Percentiles rank a stretch among this genome's conserved stretches.
These are phyloP conservation scores for Agaricus subrufescens DNA, from an alignment of 768 basidiomycete species.

Conservation along the genomic window DNA sequence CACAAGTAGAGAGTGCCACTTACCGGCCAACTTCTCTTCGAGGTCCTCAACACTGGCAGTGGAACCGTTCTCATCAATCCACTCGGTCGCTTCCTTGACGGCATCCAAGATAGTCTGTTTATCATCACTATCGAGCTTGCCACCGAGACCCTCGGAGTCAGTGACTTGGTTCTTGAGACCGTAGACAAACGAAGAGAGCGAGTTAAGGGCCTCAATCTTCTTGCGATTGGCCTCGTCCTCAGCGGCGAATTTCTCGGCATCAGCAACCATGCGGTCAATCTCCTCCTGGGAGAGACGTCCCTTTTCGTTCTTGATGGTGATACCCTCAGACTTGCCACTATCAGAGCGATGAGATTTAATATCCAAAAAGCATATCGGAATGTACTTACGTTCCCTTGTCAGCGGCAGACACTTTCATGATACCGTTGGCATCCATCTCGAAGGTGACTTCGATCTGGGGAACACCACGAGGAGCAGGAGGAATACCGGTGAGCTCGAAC, in stretches of 20 bases:
- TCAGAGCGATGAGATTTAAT: background rate
- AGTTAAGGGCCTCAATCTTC: conserved; percentile 83
- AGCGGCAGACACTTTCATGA: conserved; percentile 88
- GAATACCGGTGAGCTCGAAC: conserved; percentile 90
- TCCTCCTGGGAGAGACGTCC: conserved; percentile 86
- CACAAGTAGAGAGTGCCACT: conserved; percentile 14
- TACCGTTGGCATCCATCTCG: conserved; percentile 93
- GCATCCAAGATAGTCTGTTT: conserved; percentile 77
- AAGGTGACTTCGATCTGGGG: conserved; percentile 98
- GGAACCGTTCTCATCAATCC: conserved; percentile 86
- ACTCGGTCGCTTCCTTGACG: conserved; percentile 87
- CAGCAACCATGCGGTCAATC: conserved; percentile 93
- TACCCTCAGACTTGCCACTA: conserved; percentile 81
- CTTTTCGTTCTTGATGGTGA: conserved; percentile 96
- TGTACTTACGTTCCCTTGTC: conserved; percentile 87
- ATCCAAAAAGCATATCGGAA: background rate
- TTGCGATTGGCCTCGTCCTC: conserved; percentile 79
- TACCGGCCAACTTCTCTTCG: conserved; percentile 80
- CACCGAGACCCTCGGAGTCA: conserved; percentile 88
- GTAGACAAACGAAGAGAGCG: conserved; percentile 77
- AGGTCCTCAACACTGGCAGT: conserved; percentile 80
- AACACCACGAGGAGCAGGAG: conserved; percentile 93
- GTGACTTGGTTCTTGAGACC: conserved; percentile 79
- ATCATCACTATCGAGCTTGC: conserved; percentile 77
- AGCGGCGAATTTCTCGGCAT: conserved; percentile 85